A percentile compares a stretch with the other conserved stretches of the same genome.
These are phyloP conservation scores for Blepharisma stoltei DNA, from an alignment of 73 alveolate genomes.

Conservation along the genomic window DNA sequence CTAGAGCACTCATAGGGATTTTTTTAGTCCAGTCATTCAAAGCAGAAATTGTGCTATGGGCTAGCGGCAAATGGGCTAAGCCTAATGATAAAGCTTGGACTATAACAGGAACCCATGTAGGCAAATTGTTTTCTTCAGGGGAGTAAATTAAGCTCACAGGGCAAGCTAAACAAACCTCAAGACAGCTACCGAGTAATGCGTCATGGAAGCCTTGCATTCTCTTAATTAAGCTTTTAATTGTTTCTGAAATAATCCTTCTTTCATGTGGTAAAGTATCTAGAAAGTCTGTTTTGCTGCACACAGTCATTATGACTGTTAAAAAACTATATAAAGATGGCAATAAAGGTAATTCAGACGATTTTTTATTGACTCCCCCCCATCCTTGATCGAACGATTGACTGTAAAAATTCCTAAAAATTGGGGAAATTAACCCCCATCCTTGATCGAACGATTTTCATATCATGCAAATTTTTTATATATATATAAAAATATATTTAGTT, in stretches of 20 bases:
- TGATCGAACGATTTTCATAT: too few species aligned
- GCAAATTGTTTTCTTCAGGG: not conserved
- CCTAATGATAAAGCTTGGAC: constrained; percentile 30
- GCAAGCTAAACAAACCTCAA: not conserved
- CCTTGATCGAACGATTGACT: too few species aligned
- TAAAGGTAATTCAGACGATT: constrained; percentile 23
- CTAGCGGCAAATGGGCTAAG: constrained; percentile 9
- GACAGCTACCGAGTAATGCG: not conserved
- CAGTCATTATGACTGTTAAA: not conserved
- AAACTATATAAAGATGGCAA: constrained; percentile 17
- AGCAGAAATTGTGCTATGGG: constrained; percentile 6
- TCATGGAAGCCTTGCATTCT: constrained; percentile 7
- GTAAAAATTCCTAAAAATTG: too few species aligned
- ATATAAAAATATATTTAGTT: too few species aligned
- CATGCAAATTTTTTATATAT: too few species aligned
- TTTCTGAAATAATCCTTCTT: not conserved
- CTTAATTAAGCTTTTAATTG: not conserved
- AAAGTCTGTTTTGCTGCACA: not conserved
- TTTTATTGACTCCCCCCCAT: too few species aligned
- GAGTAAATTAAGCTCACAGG: constrained; percentile 10
- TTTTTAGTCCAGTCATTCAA: not conserved
- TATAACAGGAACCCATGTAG: not conserved
- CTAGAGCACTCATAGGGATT: constrained; percentile 20
- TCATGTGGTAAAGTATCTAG: not conserved
- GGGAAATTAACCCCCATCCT: too few species aligned